Evolutionary conservation across 495 filamentous ascomycete genomes (phyloP).

Genomic region (Trichocladium antarcticum): DNA sequence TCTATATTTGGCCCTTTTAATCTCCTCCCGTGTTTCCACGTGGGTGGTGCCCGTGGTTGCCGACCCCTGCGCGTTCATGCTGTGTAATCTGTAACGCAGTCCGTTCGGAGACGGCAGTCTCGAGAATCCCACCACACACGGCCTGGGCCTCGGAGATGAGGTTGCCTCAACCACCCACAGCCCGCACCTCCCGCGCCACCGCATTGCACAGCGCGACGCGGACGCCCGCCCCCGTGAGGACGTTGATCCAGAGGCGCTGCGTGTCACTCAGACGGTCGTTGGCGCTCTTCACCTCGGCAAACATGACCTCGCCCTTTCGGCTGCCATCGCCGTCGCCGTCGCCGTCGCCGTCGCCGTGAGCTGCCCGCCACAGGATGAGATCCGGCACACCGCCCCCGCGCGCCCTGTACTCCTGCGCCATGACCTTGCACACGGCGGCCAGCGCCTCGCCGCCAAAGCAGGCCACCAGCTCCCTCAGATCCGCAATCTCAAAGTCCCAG

Average conservation of each 20-base stretch:
- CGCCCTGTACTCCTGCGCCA: slow-evolving; percentile 88
- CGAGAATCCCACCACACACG: background rate
- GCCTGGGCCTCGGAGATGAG: background rate
- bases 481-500: slow-evolving; percentile 76
- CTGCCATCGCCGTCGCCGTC: background rate
- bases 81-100: too few species aligned
- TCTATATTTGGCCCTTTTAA: slow-evolving; percentile 15
- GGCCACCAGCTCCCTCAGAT: slow-evolving; percentile 67
- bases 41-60: background rate
- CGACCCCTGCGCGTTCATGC: background rate
- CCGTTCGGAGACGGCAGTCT: too few species aligned
- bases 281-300: slow-evolving; percentile 86
- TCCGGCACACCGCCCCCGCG: slow-evolving; percentile 85
- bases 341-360: background rate
- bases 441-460: slow-evolving; percentile 74
- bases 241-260: slow-evolving; percentile 93
- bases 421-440: slow-evolving; percentile 74
- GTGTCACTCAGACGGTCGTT: slow-evolving; percentile 96
- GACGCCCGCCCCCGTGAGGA: slow-evolving; percentile 71
- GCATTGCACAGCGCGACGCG: slow-evolving; percentile 83
- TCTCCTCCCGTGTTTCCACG: slow-evolving; percentile 13
- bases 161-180: slow-evolving; percentile 21
- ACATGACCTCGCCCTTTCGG: slow-evolving; percentile 52
- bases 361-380: slow-evolving; percentile 69
- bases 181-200: slow-evolving; percentile 56